Percentiles rank a stretch among this genome's conserved stretches.
Conservation (phyloP, 176 grass and related monocot genomes). For the Bonia amplexicaulis region DNA sequence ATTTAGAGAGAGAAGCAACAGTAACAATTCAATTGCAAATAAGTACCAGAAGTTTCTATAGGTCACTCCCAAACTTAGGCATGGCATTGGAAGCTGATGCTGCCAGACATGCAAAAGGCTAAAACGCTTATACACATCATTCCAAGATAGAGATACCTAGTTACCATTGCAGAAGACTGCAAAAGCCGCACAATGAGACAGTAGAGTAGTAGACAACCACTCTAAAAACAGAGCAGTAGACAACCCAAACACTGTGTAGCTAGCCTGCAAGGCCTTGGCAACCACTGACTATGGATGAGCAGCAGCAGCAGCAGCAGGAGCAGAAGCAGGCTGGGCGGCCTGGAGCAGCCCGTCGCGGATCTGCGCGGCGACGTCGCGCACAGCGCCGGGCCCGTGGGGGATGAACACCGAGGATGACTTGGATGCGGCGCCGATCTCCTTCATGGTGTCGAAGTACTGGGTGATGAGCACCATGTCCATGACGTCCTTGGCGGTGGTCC, state of each 20-base stretch:
- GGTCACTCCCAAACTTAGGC: neutral
- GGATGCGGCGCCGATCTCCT: constrained; percentile 35
- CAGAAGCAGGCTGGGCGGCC: neutral
- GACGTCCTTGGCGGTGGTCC: constrained; percentile 36
- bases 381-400: constrained; percentile 42
- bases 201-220: neutral
- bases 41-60: neutral
- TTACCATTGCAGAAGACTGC: no score
- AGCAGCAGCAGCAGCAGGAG: neutral
- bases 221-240: neutral
- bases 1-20: neutral
- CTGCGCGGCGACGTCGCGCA: constrained; percentile 40
- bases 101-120: neutral
- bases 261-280: neutral
- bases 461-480: constrained; percentile 57
- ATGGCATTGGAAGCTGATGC: neutral
- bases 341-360: constrained; percentile 51
- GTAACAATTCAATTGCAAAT: neutral
- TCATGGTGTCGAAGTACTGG: constrained; percentile 63
- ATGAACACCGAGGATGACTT: constrained; percentile 45
- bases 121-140: neutral
- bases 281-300: neutral
- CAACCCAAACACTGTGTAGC: neutral
- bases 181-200: no score
- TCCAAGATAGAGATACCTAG: neutral